Base-by-base conservation (phyloP, 805 yeast genomes). In the Metschnikowia borealis region DNA sequence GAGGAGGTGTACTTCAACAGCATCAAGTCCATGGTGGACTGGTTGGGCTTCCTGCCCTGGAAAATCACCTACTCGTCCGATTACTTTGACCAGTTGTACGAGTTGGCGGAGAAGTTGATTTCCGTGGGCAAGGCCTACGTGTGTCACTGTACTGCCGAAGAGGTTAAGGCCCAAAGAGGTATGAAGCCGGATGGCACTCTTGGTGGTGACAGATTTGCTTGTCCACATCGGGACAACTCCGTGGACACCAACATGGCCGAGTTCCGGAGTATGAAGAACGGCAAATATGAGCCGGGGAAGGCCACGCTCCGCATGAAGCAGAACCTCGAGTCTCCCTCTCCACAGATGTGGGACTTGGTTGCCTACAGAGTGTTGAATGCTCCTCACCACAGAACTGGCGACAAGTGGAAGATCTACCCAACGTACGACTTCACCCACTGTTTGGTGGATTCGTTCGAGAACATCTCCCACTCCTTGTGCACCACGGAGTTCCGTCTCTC, bases 311-410 rank as follows among this genome's bases (percentile, higher is more conserved):
- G 99, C 73, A 94, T 94, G 98, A 92, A 92, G 68, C 97, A 89
- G 77, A 96, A 94, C 63, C 74, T 94, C 55, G 65, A 69, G 7
- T 87, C 94, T 15, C 96, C 97, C 55, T 87, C 89, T 56, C 99
- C 99, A 15, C 99, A 94, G 74, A 94, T 94, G 99, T 94, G 99
- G 99, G 99, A 94, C 71, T 79, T 94, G 57, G 94, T 94, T 54
- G 99, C 99, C 11, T 94, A 94, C 73, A 82, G 99, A 68, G 96
- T 94, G 3, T 77, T 94, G 61, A 80, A 92, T 60, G 90, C 96
- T 13, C 82, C 90, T 33, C 99, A 94, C 71, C 96, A 92, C 71
- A 85, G 98, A 73, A 94, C 99, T 11, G 99, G 98, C 50, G 85
- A 82, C 65, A 88, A 88, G 70, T 94, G 99, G 99, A 89, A 87